phyloP scores from a whole-genome alignment of 2,329 filamentous ascomycete species.

The Penicillium sp. region DNA sequence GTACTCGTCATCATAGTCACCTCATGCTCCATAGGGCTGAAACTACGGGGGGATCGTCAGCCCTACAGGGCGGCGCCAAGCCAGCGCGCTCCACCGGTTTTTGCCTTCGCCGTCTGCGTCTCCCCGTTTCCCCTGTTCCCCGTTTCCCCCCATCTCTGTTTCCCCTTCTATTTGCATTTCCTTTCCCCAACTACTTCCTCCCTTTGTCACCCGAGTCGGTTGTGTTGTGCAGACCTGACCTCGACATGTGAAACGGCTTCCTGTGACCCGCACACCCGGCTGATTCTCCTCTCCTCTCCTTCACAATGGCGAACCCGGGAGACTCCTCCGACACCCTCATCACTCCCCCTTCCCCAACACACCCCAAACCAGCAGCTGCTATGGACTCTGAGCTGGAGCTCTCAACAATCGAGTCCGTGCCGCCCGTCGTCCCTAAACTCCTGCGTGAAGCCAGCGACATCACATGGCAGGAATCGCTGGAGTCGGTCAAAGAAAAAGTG shows the following conservation, averaged over 20 bases:
- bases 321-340: slow-evolving; percentile 16
- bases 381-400: slow-evolving; percentile 11
- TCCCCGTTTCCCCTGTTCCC: background rate
- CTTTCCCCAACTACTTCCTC: slow-evolving; percentile 2
- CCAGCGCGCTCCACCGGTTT: slow-evolving; percentile 1
- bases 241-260: slow-evolving; percentile 7
- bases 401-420: slow-evolving; percentile 3
- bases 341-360: slow-evolving; percentile 1
- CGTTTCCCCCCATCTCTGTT: background rate
- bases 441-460: slow-evolving; percentile 22
- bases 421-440: slow-evolving; percentile 15
- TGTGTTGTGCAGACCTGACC: slow-evolving; percentile 4
- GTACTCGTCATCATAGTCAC: too few relatives aligned
- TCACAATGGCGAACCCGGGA: slow-evolving; percentile 12
- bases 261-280: background rate
- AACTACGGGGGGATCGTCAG: slow-evolving; percentile 17
- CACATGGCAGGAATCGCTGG: slow-evolving; percentile 18
- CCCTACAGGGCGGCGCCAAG: slow-evolving; percentile 27
- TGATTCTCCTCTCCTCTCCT: too few relatives aligned
- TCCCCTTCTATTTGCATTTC: background rate
- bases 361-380: slow-evolving; percentile 1
- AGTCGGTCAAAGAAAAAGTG: slow-evolving; percentile 14
- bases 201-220: slow-evolving; percentile 1
- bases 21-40: too few relatives aligned
- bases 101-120: background rate